Evolutionary conservation across 768 basidiomycete genomes (phyloP), one percentile per base, ranked within the genome.

Genomic region (Sarcomyxa edulis): DNA sequence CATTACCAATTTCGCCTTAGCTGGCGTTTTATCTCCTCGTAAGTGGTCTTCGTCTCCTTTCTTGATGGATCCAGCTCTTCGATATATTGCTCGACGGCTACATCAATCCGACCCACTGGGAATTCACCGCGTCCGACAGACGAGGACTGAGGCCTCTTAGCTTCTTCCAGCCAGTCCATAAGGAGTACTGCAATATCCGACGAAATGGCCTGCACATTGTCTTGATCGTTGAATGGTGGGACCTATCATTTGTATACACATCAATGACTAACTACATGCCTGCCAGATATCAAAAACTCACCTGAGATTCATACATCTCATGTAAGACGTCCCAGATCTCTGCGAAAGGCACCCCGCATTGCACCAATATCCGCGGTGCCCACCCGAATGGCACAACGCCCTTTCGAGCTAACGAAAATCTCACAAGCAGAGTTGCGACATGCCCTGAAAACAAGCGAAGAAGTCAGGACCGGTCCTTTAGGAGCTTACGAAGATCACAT

Each of bases 241-340:
- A 89, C 73, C 85, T 89, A 46, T 4, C 23, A 22, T 42, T 12
- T 20, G 36, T 20, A 25, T 7, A 26, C 12, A 42, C 50, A 16
- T 43, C 39, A 10, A 25, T 20, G 12, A 32, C 7, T n/a, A n/a
- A n/a, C n/a, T n/a, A n/a, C n/a, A n/a, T n/a, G n/a, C n/a, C n/a
- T n/a, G n/a, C n/a, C n/a, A n/a, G n/a, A n/a, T n/a, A n/a, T 29
- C 12, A 7, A 32, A 23, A 44, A 58, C 69, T 51, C 59, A 92
- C 93, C 65, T 91, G 86, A 18, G 86, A 87, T 55, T 91, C 85
- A 45, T 88, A 87, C 74, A 91, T 84, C 54, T 84, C 84, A 48
- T 89, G 83, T 46, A 90, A 71, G 15, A 84, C 76, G 48, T 89
- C 84, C 78, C 91, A 95, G 37, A 94, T 72, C 41, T 92, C 87